phyloP scores from a whole-genome alignment of 1,284 basidiomycete species.

The Agaricales sp. region DNA sequence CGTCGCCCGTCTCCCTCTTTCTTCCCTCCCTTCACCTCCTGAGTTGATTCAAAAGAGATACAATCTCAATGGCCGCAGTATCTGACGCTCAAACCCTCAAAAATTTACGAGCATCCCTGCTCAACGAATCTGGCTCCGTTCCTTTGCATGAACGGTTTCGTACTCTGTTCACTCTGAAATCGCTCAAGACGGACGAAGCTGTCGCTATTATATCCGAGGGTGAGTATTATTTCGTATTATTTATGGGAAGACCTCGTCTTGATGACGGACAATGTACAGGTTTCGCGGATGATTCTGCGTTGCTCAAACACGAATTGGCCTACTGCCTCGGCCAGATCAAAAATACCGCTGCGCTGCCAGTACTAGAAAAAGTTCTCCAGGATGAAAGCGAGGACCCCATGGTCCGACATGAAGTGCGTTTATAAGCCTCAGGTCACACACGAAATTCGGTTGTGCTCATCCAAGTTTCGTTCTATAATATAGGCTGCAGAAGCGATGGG shows the following conservation, averaged over 20 bases:
- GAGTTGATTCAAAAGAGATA: background rate
- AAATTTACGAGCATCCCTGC: constrained; percentile 57
- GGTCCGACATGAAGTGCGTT: constrained; percentile 81
- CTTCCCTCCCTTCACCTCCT: no score
- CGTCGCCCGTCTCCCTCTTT: no score
- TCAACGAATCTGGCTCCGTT: constrained; percentile 66
- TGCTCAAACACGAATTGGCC: constrained; percentile 95
- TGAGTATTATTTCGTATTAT: no score
- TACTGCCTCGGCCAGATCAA: constrained; percentile 96
- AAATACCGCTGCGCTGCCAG: constrained; percentile 63
- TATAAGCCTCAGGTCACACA: no score
- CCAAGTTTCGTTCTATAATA: constrained; percentile 6
- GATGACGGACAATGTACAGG: constrained; percentile 44
- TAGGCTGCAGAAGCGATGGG: constrained; percentile 98
- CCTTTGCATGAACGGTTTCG: constrained; percentile 88
- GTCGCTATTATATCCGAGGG: constrained; percentile 83
- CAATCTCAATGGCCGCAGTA: constrained; percentile 19
- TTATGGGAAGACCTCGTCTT: no score
- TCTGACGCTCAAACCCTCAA: constrained; percentile 33
- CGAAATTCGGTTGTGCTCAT: no score
- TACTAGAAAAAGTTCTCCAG: constrained; percentile 70
- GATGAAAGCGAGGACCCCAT: constrained; percentile 80
- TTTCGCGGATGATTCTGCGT: constrained; percentile 78
- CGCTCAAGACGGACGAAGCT: constrained; percentile 72
- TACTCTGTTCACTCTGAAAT: constrained; percentile 89